Percentiles rank a stretch among this genome's conserved stretches.
These are phyloP conservation scores for Linaria vulgaris DNA, from an alignment of 257 asterid genomes.

Conservation along the genomic window DNA sequence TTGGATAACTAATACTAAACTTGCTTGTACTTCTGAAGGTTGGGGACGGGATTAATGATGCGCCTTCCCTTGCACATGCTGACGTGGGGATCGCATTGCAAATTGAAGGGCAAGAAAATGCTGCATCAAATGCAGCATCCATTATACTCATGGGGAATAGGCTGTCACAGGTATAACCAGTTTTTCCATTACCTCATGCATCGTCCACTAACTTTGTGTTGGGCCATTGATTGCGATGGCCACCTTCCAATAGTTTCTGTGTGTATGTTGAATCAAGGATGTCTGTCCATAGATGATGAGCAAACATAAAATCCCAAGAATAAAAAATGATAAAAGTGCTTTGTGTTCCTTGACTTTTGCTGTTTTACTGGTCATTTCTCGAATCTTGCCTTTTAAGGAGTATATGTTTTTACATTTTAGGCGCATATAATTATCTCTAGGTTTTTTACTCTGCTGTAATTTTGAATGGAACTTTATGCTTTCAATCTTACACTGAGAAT, in stretches of 20 bases:
- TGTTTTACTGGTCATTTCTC: too few relatives aligned
- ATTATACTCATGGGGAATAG: constrained; percentile 85
- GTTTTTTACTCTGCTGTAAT: not conserved
- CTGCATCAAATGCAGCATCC: constrained; percentile 98
- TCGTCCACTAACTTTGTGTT: not conserved
- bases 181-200: not conserved
- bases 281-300: not conserved
- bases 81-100: constrained; percentile 96
- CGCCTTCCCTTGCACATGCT: constrained; percentile 97
- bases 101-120: constrained; percentile 93
- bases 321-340: not conserved
- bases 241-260: too few relatives aligned
- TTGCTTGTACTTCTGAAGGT: constrained; percentile 52
- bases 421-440: not conserved
- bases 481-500: constrained; percentile 20
- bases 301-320: not conserved
- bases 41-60: constrained; percentile 98
- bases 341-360: too few relatives aligned
- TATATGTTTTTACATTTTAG: not conserved
- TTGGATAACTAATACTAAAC: not conserved
- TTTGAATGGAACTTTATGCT: not conserved
- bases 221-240: not conserved
- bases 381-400: too few relatives aligned
- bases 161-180: constrained; percentile 71
- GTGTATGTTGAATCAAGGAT: not conserved